phyloP scores from a whole-genome alignment of 2,329 filamentous ascomycete genomes.

The Triangularia verruculosa region DNA sequence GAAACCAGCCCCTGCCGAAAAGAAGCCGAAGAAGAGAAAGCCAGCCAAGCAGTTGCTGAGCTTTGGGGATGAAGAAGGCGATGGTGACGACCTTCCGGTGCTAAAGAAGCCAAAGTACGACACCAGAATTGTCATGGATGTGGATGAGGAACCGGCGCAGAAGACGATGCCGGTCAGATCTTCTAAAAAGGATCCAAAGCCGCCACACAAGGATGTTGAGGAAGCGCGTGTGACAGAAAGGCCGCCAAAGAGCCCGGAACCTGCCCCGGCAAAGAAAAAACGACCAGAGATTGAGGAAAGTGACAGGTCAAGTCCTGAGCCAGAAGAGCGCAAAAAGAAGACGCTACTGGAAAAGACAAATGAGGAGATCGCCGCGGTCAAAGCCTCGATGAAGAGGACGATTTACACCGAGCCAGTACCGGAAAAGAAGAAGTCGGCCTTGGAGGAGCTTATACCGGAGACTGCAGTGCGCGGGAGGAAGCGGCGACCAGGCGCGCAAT shows the following conservation, averaged over 20 bases:
- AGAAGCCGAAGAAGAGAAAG: constrained; percentile 69
- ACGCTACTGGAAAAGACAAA: constrained; percentile 67
- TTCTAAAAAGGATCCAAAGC: constrained; percentile 29
- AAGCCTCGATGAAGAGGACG: constrained; percentile 75
- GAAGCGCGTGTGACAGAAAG: constrained; percentile 21
- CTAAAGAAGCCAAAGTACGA: constrained; percentile 78
- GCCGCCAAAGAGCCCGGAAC: constrained; percentile 12
- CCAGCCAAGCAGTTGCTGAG: constrained; percentile 73
- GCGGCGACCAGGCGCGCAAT: constrained; percentile 56
- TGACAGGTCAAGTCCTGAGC: constrained; percentile 22
- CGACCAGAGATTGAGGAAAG: constrained; percentile 14
- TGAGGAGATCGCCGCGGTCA: constrained; percentile 75
- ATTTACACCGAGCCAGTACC: constrained; percentile 48
- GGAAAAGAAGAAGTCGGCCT: constrained; percentile 61
- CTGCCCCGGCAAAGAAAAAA: constrained; percentile 16
- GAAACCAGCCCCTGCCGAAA: constrained; percentile 42
- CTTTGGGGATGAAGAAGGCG: constrained; percentile 70
- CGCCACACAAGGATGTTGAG: constrained; percentile 28
- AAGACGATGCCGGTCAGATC: constrained; percentile 31
- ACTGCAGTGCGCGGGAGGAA: constrained; percentile 70
- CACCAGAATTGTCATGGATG: constrained; percentile 65
- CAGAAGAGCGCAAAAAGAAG: constrained; percentile 37
- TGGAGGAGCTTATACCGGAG: constrained; percentile 72
- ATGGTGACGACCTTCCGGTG: constrained; percentile 53
- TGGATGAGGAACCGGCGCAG: constrained; percentile 41